Base-by-base conservation (phyloP, 2,329 filamentous ascomycete genomes). In the Berkeleyomyces basicola region DNA sequence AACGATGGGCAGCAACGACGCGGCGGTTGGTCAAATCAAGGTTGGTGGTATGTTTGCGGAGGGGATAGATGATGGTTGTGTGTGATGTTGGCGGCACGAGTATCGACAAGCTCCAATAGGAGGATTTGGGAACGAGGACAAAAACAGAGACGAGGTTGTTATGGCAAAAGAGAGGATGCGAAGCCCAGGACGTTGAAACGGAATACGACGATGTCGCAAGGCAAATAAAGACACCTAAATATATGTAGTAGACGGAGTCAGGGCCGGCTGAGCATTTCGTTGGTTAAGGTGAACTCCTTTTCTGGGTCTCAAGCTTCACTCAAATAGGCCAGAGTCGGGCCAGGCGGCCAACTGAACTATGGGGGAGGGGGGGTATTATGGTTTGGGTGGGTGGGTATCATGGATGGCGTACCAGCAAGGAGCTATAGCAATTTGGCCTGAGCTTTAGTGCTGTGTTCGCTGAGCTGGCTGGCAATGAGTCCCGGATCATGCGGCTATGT, bases 311-410 rank as follows among this genome's bases (percentile, higher is more conserved):
- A n/a, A 59, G 58, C 58, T 59, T 44, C n/a, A 42, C 40, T 59
- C 37, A 59, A 59, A 59, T 31, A 59, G 43, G 31, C 58, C 16
- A 46, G 46, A 14, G 23, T 42, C 14, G 36, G 43, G 43, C 43
- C 33, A 59, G 11, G 37, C 23, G 2, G 23, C 31, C 58, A 59
- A 59, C 58, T 33, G n/a, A 59, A 59, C 58, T 59, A 46, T 59
- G 40, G 58, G 42, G 49, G 31, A 10, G 11, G 9, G 31, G 23
- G 23, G 23, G 23, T 23, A 23, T 23, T 23, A 2, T 23, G 23
- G 23, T 23, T 23, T 23, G 23, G 23, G 23, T 23, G 23, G 23
- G 23, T 23, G 23, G 23, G 23, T 23, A 23, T 23, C 23, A 23
- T 23, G 2, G 23, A 23, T 23, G 23, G 23, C 23, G 7, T 53